Percentiles rank a stretch among this genome's conserved stretches.
Conservation (phyloP, 2,329 filamentous ascomycete species). For the Aspergillus jensenii region DNA sequence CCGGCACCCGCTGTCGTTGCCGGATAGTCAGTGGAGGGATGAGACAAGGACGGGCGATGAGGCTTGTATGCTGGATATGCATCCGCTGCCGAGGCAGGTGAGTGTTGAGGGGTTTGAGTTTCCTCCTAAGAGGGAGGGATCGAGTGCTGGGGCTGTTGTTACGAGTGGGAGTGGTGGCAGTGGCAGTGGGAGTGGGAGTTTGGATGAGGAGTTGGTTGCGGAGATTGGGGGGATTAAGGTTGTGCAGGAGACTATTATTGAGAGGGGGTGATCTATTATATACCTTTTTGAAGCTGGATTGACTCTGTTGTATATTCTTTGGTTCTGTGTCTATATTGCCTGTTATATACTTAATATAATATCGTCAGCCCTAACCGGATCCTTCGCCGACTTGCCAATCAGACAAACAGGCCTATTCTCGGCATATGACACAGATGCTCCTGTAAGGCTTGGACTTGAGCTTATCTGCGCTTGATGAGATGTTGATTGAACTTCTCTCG, state of each 20-base stretch:
- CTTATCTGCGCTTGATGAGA: no score
- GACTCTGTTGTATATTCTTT: neutral
- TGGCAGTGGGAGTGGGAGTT: neutral
- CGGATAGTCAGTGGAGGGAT: conserved; percentile 31
- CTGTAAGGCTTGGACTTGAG: no score
- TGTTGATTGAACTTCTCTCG: no score
- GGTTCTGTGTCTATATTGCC: neutral
- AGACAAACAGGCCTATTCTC: no score
- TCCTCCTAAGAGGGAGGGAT: neutral
- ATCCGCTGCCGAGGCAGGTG: neutral
- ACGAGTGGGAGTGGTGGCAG: neutral
- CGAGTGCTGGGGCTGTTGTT: neutral
- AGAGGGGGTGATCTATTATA: neutral
- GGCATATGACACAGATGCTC: no score
- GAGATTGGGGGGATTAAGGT: conserved; percentile 8
- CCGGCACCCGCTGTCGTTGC: conserved; percentile 32
- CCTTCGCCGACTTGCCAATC: no score
- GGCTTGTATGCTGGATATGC: neutral
- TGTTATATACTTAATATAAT: no score
- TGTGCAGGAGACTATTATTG: conserved; percentile 8
- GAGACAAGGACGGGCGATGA: conserved; percentile 19
- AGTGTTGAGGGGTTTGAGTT: conserved; percentile 1
- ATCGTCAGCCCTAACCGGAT: no score
- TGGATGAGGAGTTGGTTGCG: neutral
- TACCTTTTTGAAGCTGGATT: neutral